These are phyloP conservation scores for Moricandia arvensis DNA, from an alignment of 345 rosid genomes.

Conservation along the genomic window DNA sequence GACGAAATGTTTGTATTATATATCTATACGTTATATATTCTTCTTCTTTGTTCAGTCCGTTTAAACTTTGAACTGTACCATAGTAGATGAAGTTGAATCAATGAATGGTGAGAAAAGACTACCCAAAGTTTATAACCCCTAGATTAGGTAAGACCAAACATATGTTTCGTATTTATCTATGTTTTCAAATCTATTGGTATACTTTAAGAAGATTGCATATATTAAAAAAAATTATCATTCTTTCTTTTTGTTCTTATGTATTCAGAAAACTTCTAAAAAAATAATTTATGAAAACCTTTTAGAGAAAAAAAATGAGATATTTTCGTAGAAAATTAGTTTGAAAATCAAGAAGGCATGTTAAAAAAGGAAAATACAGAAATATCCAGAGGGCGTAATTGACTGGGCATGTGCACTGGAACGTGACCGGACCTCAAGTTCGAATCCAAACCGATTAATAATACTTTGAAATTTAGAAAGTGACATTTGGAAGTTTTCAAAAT, in stretches of 20 bases:
- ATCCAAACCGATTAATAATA: constrained; percentile 34
- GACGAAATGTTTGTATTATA: background rate
- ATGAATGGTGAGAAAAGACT: background rate
- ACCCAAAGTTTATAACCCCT: constrained; percentile 4
- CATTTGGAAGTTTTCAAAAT: constrained; percentile 26
- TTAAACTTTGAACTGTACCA: background rate
- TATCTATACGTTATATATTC: background rate
- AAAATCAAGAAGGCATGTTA: background rate
- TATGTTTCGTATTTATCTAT: background rate
- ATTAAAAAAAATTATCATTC: too few species aligned
- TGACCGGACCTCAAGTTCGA: constrained; percentile 38
- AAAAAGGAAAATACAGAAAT: background rate
- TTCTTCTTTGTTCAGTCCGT: background rate
- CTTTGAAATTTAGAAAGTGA: constrained; percentile 33
- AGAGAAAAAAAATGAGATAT: too few species aligned
- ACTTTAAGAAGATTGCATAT: background rate
- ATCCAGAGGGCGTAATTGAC: constrained; percentile 38
- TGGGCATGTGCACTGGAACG: constrained; percentile 37
- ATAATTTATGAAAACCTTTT: too few species aligned
- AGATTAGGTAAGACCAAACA: background rate
- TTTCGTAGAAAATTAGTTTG: background rate
- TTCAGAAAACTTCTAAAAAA: too few species aligned
- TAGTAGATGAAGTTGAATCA: constrained; percentile 7
- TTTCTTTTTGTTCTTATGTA: too few species aligned
- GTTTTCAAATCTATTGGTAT: background rate